These are phyloP conservation scores for Puccinellia tenuiflora DNA, from an alignment of 176 grass and related monocot species.

Conservation along the genomic window DNA sequence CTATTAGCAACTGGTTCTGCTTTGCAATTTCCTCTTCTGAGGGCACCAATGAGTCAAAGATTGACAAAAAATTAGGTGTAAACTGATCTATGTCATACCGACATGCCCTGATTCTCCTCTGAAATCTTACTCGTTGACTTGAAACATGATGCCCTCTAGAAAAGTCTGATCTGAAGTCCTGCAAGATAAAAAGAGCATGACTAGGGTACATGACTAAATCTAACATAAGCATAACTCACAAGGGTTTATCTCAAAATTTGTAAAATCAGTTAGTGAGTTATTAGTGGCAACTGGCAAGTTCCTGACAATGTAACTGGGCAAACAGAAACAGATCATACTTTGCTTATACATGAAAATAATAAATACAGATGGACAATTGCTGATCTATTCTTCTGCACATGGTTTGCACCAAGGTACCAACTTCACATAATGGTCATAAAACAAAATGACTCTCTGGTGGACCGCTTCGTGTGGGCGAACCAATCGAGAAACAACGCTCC, in stretches of 20 bases:
- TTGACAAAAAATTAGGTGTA: slow-evolving; percentile 52
- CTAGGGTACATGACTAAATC: slow-evolving; percentile 6
- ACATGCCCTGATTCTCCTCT: slow-evolving; percentile 62
- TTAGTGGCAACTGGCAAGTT: slow-evolving; percentile 1
- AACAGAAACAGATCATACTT: slow-evolving; percentile 1
- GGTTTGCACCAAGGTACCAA: neutral
- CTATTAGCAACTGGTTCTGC: slow-evolving; percentile 54
- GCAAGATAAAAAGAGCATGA: slow-evolving; percentile 24
- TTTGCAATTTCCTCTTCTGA: slow-evolving; percentile 81
- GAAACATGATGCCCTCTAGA: slow-evolving; percentile 80
- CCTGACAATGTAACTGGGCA: slow-evolving; percentile 3
- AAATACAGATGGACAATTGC: neutral
- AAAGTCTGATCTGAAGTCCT: slow-evolving; percentile 82
- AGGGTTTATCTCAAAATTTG: slow-evolving; percentile 5
- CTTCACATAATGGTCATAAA: neutral
- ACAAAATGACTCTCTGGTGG: neutral
- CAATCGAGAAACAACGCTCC: neutral
- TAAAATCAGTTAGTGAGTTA: slow-evolving; percentile 6
- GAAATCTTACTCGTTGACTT: slow-evolving; percentile 64
- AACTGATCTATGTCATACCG: slow-evolving; percentile 71
- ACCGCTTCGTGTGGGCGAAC: neutral
- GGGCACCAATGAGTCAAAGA: slow-evolving; percentile 80
- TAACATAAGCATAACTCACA: slow-evolving; percentile 3
- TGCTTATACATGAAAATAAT: slow-evolving; percentile 7
- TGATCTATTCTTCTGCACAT: neutral